Evolutionary conservation across 768 basidiomycete genomes (phyloP).

Genomic region (Suillus subluteus): DNA sequence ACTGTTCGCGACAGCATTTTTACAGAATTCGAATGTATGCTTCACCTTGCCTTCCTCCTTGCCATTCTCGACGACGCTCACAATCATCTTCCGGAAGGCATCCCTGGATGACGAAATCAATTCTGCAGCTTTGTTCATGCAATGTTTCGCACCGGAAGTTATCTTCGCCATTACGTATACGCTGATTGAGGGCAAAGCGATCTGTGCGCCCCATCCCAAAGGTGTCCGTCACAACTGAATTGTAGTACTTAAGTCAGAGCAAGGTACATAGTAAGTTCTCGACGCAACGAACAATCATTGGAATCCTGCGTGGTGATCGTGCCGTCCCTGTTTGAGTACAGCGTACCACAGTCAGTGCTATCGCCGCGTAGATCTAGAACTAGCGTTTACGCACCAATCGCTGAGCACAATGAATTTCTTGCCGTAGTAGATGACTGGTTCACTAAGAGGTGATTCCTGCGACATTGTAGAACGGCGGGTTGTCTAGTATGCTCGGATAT

Average conservation of each 20-base stretch:
- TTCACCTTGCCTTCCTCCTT: constrained; percentile 4
- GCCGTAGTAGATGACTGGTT: constrained; percentile 81
- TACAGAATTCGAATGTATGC: constrained; percentile 86
- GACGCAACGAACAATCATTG: constrained; percentile 76
- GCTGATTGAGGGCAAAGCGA: constrained; percentile 73
- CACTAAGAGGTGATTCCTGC: constrained; percentile 72
- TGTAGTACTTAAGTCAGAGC: background rate
- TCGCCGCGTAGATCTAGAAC: constrained; percentile 3
- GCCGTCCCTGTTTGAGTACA: constrained; percentile 65
- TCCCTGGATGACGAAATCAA: constrained; percentile 57
- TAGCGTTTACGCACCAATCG: constrained; percentile 72
- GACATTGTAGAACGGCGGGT: constrained; percentile 13
- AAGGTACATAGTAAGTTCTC: background rate
- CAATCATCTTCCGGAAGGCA: constrained; percentile 84
- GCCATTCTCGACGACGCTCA: constrained; percentile 73
- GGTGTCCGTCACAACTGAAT: constrained; percentile 83
- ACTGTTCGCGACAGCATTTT: constrained; percentile 75
- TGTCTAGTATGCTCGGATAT: background rate
- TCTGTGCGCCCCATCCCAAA: constrained; percentile 82
- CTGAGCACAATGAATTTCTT: constrained; percentile 87
- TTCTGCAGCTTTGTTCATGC: constrained; percentile 23
- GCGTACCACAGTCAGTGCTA: background rate
- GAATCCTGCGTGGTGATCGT: constrained; percentile 94
- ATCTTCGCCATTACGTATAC: constrained; percentile 64
- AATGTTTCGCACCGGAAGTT: constrained; percentile 63